Base-by-base conservation (phyloP, 2,329 filamentous ascomycete genomes). In the Arthrobotrys megalospora region DNA sequence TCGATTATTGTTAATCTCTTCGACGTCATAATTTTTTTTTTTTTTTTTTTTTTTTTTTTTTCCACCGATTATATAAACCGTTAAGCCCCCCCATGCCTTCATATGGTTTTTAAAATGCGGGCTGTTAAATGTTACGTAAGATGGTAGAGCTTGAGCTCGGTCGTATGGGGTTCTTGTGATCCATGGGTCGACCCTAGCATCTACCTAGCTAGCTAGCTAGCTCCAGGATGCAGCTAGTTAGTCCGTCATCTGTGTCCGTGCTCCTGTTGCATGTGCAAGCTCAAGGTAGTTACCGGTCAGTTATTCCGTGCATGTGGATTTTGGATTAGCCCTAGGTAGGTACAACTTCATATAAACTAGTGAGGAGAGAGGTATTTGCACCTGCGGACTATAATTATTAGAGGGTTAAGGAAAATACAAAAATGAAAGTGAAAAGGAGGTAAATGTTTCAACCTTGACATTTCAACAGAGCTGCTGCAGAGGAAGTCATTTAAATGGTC, bases 1-100 rank as follows among this genome's bases (percentile, higher is more conserved):
- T 48, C 70, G 53, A 62, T 68, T 63, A 41, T 70, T 62, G 38
- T 68, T 52, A 28, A 36, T 52, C 21, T 72, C n/a, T n/a, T n/a
- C n/a, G n/a, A n/a, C n/a, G n/a, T n/a, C n/a, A n/a, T 21, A 34
- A 14, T 76, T 34, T 34, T n/a, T 52, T 16, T 58, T 24, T 67
- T 28, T 47, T 52, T 60, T 47, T 34, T 43, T 53, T 34, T n/a
- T 43, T 43, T 62, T 3, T 10, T 6, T 10, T 11, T 10, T 28
- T 14, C 19, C 24, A 60, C 38, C 53, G 14, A 36, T 32, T 36
- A 6, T 60, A 60, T 2, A 60, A 28, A 10, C 6, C 14, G 12
- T 47, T 19, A 47, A 28, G 2, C 24, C 3, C 50, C 50, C 50
- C 50, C 50, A 34, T 36, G 7, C 6, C 32, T 45, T 45, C 16